Evolutionary conservation across 2,329 filamentous ascomycete species (phyloP), one percentile per base, ranked within the genome.

Genomic region (Dactylellina sp.): DNA sequence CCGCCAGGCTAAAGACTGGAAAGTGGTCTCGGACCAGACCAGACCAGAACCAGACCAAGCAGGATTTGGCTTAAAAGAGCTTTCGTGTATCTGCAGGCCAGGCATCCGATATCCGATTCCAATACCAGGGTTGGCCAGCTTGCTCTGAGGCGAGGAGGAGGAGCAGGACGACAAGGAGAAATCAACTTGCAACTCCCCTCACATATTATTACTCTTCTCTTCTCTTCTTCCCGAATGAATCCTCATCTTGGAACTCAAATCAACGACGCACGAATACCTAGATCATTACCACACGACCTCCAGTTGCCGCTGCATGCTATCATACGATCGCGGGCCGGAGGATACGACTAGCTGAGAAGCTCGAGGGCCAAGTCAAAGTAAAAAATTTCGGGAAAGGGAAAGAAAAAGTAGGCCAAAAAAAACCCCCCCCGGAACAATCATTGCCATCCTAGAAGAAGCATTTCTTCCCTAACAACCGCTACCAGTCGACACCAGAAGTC

Each of bases 41-140:
- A n/a, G n/a, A n/a, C n/a, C n/a, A 60, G 52, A 32, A 44, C 44
- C n/a, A 57, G 39, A 64, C 66, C 66, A 71, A 71, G 66, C 66
- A 71, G 55, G 66, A 63, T 71, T 63, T 63, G 66, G 66, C 20
- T 44, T 42, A 40, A 49, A n/a, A 46, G 53, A 71, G 57, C 66
- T 44, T 71, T 71, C 49, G 66, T 71, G 59, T 64, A 59, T 63
- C 59, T 52, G 46, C 59, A 56, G 47, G 28, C 42, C 40, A 59
- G 57, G 52, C 50, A 71, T 63, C 59, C 59, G 59, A 71, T 64
- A 71, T 71, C 66, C 59, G 66, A 71, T 62, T 71, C 65, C 47
- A 62, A 71, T 63, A 71, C 57, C 59, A 64, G 59, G 66, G 59
- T 71, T 63, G 66, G 66, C 59, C 59, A 63, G 62, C 52, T 64